A percentile compares a stretch with the other conserved stretches of the same genome.
These are phyloP conservation scores for Dalbergia cultrata DNA, from an alignment of 306 rosid genomes.

Conservation along the genomic window DNA sequence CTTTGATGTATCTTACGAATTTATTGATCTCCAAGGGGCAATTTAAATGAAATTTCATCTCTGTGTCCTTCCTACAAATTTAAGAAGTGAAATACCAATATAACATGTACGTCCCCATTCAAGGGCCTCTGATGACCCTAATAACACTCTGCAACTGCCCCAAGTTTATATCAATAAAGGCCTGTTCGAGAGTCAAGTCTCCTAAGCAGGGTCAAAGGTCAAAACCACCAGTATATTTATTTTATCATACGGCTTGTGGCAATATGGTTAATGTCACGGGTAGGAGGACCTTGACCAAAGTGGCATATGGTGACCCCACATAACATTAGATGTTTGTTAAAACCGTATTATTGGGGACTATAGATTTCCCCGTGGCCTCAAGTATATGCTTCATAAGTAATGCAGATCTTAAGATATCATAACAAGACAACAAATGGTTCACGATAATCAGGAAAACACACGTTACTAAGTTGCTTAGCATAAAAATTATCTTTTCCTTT, in stretches of 20 bases:
- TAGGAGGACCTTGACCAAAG: constrained; percentile 10
- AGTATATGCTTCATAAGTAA: constrained; percentile 25
- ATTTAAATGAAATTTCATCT: constrained; percentile 14
- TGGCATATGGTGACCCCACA: neutral
- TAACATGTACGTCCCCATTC: neutral
- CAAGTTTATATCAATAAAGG: neutral
- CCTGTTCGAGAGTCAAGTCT: constrained; percentile 37
- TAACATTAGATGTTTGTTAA: constrained; percentile 5
- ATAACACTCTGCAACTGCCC: no score
- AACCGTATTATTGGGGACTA: constrained; percentile 21
- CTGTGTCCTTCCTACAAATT: neutral
- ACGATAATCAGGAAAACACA: constrained; percentile 22
- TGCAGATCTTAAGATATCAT: constrained; percentile 36
- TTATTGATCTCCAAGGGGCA: constrained; percentile 1
- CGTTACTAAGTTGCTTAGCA: constrained; percentile 48
- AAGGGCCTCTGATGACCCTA: neutral
- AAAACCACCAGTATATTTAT: constrained; percentile 13
- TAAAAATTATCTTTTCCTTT: constrained; percentile 19
- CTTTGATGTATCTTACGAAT: neutral
- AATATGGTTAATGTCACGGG: constrained; percentile 35
- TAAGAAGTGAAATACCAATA: neutral
- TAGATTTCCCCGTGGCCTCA: constrained; percentile 48
- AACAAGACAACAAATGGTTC: constrained; percentile 50
- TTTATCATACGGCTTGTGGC: constrained; percentile 26
- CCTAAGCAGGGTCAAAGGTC: constrained; percentile 45